A percentile compares a stretch with the other conserved stretches of the same genome.
Conservation (phyloP, 2,329 filamentous ascomycete species). For the Stagonosporopsis cucurbitacearum region DNA sequence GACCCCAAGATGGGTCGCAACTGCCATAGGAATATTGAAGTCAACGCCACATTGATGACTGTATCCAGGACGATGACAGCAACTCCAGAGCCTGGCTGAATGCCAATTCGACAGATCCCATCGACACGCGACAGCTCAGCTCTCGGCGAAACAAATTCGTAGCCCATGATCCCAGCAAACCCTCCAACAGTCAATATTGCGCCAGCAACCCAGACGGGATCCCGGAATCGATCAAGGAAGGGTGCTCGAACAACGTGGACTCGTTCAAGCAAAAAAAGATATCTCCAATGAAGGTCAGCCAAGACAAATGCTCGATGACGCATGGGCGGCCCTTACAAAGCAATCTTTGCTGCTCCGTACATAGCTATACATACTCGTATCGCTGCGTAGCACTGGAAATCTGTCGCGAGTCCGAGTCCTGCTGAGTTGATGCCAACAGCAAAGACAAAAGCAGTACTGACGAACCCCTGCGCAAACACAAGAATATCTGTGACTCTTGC, state of each 20-base stretch:
- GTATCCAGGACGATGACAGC: conserved; percentile 44
- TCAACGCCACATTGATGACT: conserved; percentile 43
- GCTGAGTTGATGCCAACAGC: conserved; percentile 33
- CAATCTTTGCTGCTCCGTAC: conserved; percentile 43
- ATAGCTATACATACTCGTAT: conserved; percentile 48
- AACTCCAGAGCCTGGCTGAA: conserved; percentile 37
- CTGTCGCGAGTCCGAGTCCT: conserved; percentile 36
- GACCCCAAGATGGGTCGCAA: conserved; percentile 34
- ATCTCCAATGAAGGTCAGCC: conserved; percentile 22
- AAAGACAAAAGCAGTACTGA: conserved; percentile 34
- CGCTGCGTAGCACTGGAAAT: conserved; percentile 37
- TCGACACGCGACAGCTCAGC: conserved; percentile 33
- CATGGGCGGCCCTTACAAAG: conserved; percentile 22
- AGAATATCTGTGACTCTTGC: conserved; percentile 25
- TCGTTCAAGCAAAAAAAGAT: conserved; percentile 50
- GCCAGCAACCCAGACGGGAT: conserved; percentile 41
- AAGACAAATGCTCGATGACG: neutral
- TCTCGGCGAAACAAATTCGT: conserved; percentile 34
- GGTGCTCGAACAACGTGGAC: conserved; percentile 44
- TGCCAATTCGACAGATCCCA: conserved; percentile 45
- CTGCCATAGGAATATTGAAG: conserved; percentile 44
- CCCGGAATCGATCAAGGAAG: conserved; percentile 35
- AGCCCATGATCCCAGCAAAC: conserved; percentile 29
- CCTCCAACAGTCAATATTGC: conserved; percentile 29
- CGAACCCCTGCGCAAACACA: conserved; percentile 27